Conservation (phyloP, 208 protist genomes). For the Trichomonas tenax region DNA sequence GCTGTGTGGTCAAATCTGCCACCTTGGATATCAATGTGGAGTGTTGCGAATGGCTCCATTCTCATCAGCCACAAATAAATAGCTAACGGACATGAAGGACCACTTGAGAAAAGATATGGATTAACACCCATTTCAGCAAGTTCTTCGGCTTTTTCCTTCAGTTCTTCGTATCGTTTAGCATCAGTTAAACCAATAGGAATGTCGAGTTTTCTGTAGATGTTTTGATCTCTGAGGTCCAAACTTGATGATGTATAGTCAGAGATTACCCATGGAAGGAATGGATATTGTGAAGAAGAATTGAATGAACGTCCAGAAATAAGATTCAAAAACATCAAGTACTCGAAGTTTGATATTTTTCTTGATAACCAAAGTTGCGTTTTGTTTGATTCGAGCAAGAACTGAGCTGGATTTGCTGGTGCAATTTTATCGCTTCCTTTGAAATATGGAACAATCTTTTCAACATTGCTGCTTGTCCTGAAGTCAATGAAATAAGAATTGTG, state of each 20-base stretch:
- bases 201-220: conserved; percentile 52
- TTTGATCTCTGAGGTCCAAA: background rate
- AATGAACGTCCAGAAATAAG: background rate
- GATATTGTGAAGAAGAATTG: background rate
- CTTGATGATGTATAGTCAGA: background rate
- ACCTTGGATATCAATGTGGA: conserved; percentile 27
- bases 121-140: conserved; percentile 32
- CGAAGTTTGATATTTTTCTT: background rate
- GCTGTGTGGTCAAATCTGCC: conserved; percentile 15
- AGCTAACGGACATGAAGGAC: background rate
- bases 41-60: conserved; percentile 34
- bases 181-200: conserved; percentile 78
- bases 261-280: background rate
- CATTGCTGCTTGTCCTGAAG: background rate
- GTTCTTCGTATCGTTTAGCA: background rate
- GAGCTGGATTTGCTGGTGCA: background rate
- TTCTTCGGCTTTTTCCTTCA: background rate
- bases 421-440: background rate
- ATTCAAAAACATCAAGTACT: background rate
- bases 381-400: background rate
- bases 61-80: conserved; percentile 14
- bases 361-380: background rate
- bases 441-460: background rate
- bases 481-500: background rate
- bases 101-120: conserved; percentile 45